Evolutionary conservation across 2,329 filamentous ascomycete genomes (phyloP).

Genomic region (Calonectria leucothoes): DNA sequence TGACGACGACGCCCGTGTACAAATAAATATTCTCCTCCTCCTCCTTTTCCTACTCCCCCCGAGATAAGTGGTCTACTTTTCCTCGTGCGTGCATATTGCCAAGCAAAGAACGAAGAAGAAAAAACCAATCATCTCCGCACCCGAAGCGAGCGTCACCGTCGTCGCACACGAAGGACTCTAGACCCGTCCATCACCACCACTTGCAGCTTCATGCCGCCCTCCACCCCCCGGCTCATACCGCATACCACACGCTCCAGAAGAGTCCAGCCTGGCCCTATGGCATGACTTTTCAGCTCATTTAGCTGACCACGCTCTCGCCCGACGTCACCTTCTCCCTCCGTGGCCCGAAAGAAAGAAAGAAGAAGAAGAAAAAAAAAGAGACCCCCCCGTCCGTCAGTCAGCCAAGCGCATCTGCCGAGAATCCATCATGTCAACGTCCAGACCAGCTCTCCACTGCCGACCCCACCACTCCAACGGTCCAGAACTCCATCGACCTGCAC

Average conservation of each 20-base stretch:
- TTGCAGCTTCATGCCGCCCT: not conserved
- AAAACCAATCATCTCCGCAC: not conserved
- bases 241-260: not conserved
- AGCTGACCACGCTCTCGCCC: not conserved
- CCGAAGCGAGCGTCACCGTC: not conserved
- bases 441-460: constrained; percentile 21
- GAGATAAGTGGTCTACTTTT: not conserved
- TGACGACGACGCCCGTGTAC: not conserved
- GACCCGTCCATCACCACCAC: constrained; percentile 4
- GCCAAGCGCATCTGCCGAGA: constrained; percentile 26
- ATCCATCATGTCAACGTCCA: constrained; percentile 17
- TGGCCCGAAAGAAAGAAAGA: no score
- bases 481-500: constrained; percentile 46
- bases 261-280: not conserved
- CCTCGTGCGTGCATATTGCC: not conserved
- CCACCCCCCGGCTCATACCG: not conserved
- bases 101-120: no score
- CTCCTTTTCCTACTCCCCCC: no score
- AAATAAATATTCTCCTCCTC: not conserved
- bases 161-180: constrained; percentile 10
- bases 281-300: not conserved
- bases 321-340: not conserved
- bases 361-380: not conserved
- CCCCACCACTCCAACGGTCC: constrained; percentile 42
- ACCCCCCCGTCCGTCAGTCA: not conserved